A percentile compares a stretch with the other conserved stretches of the same genome.
Evolutionary conservation across 106 monocot species (phyloP).

Genomic region (Allium sativum): DNA sequence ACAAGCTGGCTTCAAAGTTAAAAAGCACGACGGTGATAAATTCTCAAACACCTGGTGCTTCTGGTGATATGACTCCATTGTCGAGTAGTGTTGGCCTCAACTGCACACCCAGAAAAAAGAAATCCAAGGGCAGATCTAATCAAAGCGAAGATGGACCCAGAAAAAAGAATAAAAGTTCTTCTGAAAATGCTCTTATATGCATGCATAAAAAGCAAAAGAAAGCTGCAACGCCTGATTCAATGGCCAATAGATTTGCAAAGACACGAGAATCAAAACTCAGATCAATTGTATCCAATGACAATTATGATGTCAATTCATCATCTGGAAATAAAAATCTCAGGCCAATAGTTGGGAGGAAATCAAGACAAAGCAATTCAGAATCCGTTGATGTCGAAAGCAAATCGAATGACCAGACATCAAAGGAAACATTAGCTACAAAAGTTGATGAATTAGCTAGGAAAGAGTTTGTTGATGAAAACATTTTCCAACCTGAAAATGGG

Average conservation of each 20-base stretch:
- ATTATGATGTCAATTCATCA: slow-evolving; percentile 40
- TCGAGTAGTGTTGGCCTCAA: slow-evolving; percentile 25
- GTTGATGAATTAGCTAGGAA: slow-evolving; percentile 50
- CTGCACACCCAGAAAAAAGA: slow-evolving; percentile 37
- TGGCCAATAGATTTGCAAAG: slow-evolving; percentile 33
- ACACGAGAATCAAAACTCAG: slow-evolving; percentile 51
- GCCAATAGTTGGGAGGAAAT: slow-evolving; percentile 26
- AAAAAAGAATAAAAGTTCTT: slow-evolving; percentile 73
- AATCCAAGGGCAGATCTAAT: slow-evolving; percentile 22
- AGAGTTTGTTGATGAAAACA: slow-evolving; percentile 75
- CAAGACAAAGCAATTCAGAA: too few relatives aligned
- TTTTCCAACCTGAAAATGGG: slow-evolving; percentile 31
- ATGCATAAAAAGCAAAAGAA: slow-evolving; percentile 71
- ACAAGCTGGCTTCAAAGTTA: slow-evolving; percentile 45
- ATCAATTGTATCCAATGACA: slow-evolving; percentile 33
- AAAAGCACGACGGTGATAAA: slow-evolving; percentile 25
- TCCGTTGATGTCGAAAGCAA: too few relatives aligned
- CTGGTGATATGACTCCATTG: slow-evolving; percentile 38
- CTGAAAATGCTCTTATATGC: slow-evolving; percentile 78
- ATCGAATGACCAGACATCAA: slow-evolving; percentile 22
- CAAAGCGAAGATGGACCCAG: slow-evolving; percentile 77
- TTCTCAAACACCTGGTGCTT: slow-evolving; percentile 19
- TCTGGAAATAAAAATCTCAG: slow-evolving; percentile 22
- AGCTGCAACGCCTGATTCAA: slow-evolving; percentile 39
- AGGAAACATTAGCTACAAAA: slow-evolving; percentile 20